A percentile compares a stretch with the other conserved stretches of the same genome.
Conservation (phyloP, 371 early-diverging fungal genomes). For the Syncephalastrum racemosum region DNA sequence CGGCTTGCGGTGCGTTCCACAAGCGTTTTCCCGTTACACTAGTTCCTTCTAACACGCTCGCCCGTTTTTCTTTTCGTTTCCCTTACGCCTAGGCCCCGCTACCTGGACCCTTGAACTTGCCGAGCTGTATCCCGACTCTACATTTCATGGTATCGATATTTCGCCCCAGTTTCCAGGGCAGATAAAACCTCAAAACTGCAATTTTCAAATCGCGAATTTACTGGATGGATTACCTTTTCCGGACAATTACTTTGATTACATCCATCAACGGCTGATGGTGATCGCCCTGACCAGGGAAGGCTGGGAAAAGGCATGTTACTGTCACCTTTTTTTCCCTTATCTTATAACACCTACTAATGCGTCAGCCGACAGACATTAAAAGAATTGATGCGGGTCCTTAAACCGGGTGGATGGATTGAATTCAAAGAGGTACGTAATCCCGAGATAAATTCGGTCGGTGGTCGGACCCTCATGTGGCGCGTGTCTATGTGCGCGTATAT, state of each 20-base stretch:
- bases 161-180: conserved; percentile 11
- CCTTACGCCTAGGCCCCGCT: conserved; percentile 4
- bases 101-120: conserved; percentile 19
- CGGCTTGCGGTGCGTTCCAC: conserved; percentile 6
- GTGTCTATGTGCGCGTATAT: no score
- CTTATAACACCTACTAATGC: no score
- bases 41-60: neutral
- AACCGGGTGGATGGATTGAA: conserved; percentile 53
- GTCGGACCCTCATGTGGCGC: no score
- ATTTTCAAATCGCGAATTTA: conserved; percentile 54
- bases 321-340: no score
- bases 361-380: neutral
- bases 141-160: conserved; percentile 18
- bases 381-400: conserved; percentile 40
- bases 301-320: conserved; percentile 17
- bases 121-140: conserved; percentile 9
- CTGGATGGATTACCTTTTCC: conserved; percentile 51
- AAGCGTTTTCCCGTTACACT: no score
- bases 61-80: neutral
- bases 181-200: conserved; percentile 22
- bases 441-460: no score
- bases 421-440: conserved; percentile 5
- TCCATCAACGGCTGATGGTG: conserved; percentile 47
- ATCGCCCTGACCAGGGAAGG: conserved; percentile 24
- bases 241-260: conserved; percentile 50